Conservation (phyloP, 176 grass and related monocot genomes). For the Rhynchospora tenuis region DNA sequence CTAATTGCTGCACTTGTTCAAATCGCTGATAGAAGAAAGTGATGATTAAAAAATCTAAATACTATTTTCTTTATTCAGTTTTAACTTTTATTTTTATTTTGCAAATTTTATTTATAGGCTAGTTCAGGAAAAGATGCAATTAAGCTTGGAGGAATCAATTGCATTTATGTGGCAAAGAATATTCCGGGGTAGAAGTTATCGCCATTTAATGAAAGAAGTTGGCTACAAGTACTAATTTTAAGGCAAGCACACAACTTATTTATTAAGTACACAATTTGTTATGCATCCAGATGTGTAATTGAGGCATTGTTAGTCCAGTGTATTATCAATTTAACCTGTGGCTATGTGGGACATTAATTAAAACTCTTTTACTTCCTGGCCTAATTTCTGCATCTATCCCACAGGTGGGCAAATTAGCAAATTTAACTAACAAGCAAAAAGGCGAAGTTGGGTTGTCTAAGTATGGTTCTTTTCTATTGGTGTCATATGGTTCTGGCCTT, state of each 20-base stretch:
- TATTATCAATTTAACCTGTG: not conserved
- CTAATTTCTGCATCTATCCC: not conserved
- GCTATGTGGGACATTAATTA: not conserved
- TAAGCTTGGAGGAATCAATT: slow-evolving; percentile 58
- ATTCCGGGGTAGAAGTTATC: slow-evolving; percentile 75
- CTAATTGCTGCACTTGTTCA: not conserved
- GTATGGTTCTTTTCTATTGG: not conserved
- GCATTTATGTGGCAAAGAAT: slow-evolving; percentile 65
- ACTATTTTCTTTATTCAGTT: slow-evolving; percentile 1
- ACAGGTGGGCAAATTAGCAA: not conserved
- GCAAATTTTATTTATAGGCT: slow-evolving; percentile 39
- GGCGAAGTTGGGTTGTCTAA: not conserved
- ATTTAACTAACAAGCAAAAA: not conserved
- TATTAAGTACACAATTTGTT: slow-evolving; percentile 43
- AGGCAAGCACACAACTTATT: not conserved
- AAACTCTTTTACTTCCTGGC: not conserved
- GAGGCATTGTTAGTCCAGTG: not conserved
- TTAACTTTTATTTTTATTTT: not conserved
- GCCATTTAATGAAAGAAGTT: slow-evolving; percentile 87
- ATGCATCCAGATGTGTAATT: not conserved
- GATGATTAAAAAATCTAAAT: not conserved
- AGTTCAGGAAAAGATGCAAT: slow-evolving; percentile 73
- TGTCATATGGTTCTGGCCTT: not conserved
- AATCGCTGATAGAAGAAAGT: not conserved
- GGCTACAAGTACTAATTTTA: slow-evolving; percentile 62